Evolutionary conservation across 2,329 filamentous ascomycete genomes (phyloP), one percentile per base, ranked within the genome.

Genomic region (Atkinsonella hypoxylon): DNA sequence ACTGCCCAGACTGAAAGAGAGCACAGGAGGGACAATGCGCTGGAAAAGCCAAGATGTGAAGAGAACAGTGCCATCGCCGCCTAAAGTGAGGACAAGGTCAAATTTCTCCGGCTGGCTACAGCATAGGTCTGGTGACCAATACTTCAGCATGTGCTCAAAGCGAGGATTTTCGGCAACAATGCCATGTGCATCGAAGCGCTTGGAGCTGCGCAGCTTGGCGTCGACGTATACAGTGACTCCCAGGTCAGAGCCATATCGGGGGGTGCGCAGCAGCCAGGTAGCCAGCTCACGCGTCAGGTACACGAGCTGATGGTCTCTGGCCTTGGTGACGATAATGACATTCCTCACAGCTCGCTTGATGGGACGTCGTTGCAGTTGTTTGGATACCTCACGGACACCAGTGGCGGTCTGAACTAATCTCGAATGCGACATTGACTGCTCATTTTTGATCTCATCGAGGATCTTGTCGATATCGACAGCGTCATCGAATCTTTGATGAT

Each of bases 221-320:
- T 98, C 93, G n/a, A 98, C 93, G 63, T 95, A 97, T 56, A 98
- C 93, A 60, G 91, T 95, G 49, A 98, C 86, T 13, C 93, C 93
- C n/a, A 93, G 65, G 55, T 93, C 83, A 49, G 81, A 89, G 42
- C 89, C 89, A 64, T 98, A 95, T 45, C 93, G 82, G 12, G 93
- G 89, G 2, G 89, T 96, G 54, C 78, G 79, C 53, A 98, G 78
- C 34, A 98, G 76, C 89, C 91, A 98, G 58, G 83, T 80, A 11
- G 91, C 76, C 53, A 98, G 73, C 65, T 98, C 89, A 53, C 87
- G 80, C 1, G 93, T 98, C 58, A 96, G 75, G 58, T 86, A 80
- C 34, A 98, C 91, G 15, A 98, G 77, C 58, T 88, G 82, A 63
- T 98, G 97, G 70, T 98, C 93, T 55, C 93, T 82, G 20, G 93